Evolutionary conservation across 495 filamentous ascomycete species (phyloP).

Genomic region (Elaphomyces granulatus): DNA sequence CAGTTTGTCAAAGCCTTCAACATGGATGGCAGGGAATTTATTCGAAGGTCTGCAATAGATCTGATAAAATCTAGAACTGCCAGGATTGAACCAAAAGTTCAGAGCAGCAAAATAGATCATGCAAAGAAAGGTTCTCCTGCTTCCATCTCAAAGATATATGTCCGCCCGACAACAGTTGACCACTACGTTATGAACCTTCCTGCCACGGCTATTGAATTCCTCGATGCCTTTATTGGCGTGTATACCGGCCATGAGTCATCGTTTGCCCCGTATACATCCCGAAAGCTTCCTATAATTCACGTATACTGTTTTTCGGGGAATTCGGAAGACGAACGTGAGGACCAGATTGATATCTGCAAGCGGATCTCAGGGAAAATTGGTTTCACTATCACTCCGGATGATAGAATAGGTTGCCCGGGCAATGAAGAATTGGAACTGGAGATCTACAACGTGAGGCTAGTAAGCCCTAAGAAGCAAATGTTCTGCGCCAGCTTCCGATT

Average conservation of each 20-base stretch:
- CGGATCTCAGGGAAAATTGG: constrained; percentile 49
- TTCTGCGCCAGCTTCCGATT: constrained; percentile 88
- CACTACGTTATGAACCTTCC: constrained; percentile 98
- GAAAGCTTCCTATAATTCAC: constrained; percentile 65
- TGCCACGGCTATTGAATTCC: constrained; percentile 70
- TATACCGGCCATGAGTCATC: constrained; percentile 53
- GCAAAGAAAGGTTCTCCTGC: constrained; percentile 13
- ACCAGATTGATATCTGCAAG: constrained; percentile 50
- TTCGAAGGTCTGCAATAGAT: constrained; percentile 46
- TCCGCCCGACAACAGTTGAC: constrained; percentile 51
- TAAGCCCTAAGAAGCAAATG: constrained; percentile 89
- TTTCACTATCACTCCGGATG: constrained; percentile 43
- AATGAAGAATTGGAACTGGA: constrained; percentile 40
- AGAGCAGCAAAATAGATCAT: constrained; percentile 7
- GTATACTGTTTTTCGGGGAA: constrained; percentile 81
- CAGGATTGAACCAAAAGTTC: constrained; percentile 24
- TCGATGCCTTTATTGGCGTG: constrained; percentile 70
- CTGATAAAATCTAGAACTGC: constrained; percentile 37
- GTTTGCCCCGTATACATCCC: constrained; percentile 44
- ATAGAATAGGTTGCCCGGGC: constrained; percentile 29
- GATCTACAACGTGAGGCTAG: constrained; percentile 69
- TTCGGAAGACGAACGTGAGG: constrained; percentile 49
- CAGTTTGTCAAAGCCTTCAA: constrained; percentile 67
- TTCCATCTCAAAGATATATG: constrained; percentile 27
- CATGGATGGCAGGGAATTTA: constrained; percentile 68